Base-by-base conservation (phyloP, 2,329 filamentous ascomycete genomes). In the Cytospora mali region DNA sequence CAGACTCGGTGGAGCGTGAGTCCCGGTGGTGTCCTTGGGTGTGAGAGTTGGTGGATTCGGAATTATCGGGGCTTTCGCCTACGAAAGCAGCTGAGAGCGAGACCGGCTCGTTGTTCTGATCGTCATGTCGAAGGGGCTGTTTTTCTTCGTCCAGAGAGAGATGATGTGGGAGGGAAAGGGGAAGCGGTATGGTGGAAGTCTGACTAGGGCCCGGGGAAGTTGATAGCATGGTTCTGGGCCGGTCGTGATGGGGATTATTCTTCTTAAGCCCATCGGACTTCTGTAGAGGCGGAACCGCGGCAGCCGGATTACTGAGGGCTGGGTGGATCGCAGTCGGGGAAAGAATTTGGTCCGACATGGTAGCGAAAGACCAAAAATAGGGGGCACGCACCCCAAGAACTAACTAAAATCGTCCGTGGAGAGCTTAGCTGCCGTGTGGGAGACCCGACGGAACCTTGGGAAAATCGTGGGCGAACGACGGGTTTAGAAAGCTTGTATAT, bases 1-100 rank as follows among this genome's bases (percentile, higher is more conserved):
- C 80, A 54, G 82, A 81, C 70, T 91, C 89, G 72, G 85, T 81
- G 13, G 88, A 89, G 33, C 80, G 79, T 18, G 78, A 75, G 74
- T 77, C 81, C 72, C 80, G 82, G 57, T 76, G 79, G 67, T 81
- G 81, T 56, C 71, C 71, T 35, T 65, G 68, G 39, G 67, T 63
- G 61, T 71, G 67, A 27, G 68, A 60, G 28, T 63, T 61, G 66
- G 62, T 62, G 66, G 72, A 70, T 62, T 72, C 66, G 62, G 73
- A 68, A 62, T 73, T 64, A 72, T 73, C 46, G 73, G 72, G 49
- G 64, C 51, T 61, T 51, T 46, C 61, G 55, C 64, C 56, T 62
- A 62, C 62, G 58, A 66, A 58, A 64, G 58, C 58, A 62, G 62
- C 62, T 55, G 58, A 49, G 27, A 64, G 49, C 27, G 62, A 64